phyloP scores from a whole-genome alignment of 164 flowering plant species.

The Macadamia integrifolia region DNA sequence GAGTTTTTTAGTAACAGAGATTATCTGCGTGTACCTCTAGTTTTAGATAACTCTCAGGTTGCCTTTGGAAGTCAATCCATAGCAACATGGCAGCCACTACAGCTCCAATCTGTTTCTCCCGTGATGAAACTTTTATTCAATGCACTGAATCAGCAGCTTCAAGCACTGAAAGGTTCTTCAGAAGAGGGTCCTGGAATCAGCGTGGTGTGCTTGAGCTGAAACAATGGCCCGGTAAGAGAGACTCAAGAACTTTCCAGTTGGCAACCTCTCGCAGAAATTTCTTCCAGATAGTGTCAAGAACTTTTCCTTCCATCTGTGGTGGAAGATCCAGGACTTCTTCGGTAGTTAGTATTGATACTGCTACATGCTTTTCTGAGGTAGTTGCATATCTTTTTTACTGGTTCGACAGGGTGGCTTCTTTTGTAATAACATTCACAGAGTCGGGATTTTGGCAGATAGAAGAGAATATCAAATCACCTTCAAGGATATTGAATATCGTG shows the following conservation, averaged over 20 bases:
- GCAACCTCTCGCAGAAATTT: slow-evolving; percentile 10
- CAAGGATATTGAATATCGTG: slow-evolving; percentile 10
- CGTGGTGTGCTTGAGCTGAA: slow-evolving; percentile 18
- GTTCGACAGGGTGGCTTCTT: neutral
- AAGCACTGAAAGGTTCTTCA: slow-evolving; percentile 9
- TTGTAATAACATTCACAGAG: neutral
- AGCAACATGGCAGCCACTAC: slow-evolving; percentile 37
- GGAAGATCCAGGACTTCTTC: slow-evolving; percentile 14
- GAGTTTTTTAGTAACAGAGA: neutral
- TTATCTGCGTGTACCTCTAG: neutral
- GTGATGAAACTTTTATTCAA: slow-evolving; percentile 15
- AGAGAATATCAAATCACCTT: slow-evolving; percentile 8
- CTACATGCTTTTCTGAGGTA: slow-evolving; percentile 27
- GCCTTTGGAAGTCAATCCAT: slow-evolving; percentile 10
- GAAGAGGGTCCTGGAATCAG: slow-evolving; percentile 12
- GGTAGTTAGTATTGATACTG: neutral
- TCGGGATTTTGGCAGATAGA: slow-evolving; percentile 17
- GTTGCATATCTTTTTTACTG: neutral
- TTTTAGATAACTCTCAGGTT: slow-evolving; percentile 15
- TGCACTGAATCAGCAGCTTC: slow-evolving; percentile 15
- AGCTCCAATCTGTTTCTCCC: slow-evolving; percentile 21
- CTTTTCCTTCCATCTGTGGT: slow-evolving; percentile 10
- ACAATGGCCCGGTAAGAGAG: slow-evolving; percentile 13
- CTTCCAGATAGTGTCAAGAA: slow-evolving; percentile 10
- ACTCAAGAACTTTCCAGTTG: slow-evolving; percentile 15